phyloP scores from a whole-genome alignment of 441 rosid genomes.

The Adansonia gregorii region DNA sequence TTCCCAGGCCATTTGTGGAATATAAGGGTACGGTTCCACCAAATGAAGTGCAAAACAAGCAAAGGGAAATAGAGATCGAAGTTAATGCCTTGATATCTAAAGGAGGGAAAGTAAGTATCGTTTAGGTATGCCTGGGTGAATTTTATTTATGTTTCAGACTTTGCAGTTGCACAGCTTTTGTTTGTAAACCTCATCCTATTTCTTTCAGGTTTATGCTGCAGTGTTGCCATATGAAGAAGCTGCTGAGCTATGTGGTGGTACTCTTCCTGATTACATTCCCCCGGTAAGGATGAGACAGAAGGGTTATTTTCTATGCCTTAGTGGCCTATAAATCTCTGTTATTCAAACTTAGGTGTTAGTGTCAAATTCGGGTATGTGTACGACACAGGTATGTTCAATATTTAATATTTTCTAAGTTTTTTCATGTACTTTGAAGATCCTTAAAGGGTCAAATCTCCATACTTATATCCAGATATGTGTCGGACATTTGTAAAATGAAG shows the following conservation, averaged over 20 bases:
- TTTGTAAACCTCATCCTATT: conserved; percentile 18
- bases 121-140: background rate
- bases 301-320: background rate
- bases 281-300: conserved; percentile 45
- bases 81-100: conserved; percentile 60
- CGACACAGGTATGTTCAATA: too few relatives aligned
- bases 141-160: background rate
- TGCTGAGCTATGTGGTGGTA: conserved; percentile 66
- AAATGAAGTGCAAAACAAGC: conserved; percentile 57
- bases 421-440: too few relatives aligned
- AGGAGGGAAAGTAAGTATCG: conserved; percentile 64
- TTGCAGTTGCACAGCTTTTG: background rate
- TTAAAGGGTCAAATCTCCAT: too few relatives aligned
- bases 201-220: conserved; percentile 56
- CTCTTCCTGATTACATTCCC: conserved; percentile 76
- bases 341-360: too few relatives aligned
- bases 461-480: too few relatives aligned
- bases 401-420: too few relatives aligned
- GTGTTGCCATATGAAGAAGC: conserved; percentile 70
- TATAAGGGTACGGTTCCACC: conserved; percentile 66
- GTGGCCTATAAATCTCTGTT: background rate
- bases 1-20: conserved; percentile 74
- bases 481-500: too few relatives aligned
- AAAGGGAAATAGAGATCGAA: conserved; percentile 61
- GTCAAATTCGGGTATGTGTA: too few relatives aligned